Percentiles rank a stretch among this genome's conserved stretches.
Conservation (phyloP, 2,329 filamentous ascomycete genomes). For the Dactylellina drechsleri region DNA sequence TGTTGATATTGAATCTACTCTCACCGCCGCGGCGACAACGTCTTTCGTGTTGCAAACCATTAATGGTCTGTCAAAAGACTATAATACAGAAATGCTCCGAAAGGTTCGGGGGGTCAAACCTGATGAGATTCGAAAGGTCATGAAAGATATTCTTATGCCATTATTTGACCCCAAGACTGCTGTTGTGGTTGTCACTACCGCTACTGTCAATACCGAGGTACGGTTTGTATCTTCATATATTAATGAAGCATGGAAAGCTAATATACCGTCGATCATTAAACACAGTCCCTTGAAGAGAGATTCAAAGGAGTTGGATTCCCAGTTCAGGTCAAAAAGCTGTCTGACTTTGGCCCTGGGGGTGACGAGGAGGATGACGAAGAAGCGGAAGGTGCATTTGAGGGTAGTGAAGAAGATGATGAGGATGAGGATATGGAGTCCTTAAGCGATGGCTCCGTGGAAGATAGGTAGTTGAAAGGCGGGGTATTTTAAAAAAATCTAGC, state of each 20-base stretch:
- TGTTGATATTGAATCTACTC: constrained; percentile 87
- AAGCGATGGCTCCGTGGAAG: constrained; percentile 24
- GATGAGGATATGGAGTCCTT: constrained; percentile 40
- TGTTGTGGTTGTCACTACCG: constrained; percentile 89
- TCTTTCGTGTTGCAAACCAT: constrained; percentile 87
- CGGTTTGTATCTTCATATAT: constrained; percentile 59
- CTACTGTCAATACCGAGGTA: constrained; percentile 84
- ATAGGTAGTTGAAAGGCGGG: constrained; percentile 4
- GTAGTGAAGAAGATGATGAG: constrained; percentile 32
- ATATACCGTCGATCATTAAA: too few relatives aligned
- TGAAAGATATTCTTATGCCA: constrained; percentile 79
- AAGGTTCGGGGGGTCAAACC: constrained; percentile 79
- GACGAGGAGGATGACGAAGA: constrained; percentile 47
- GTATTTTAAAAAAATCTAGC: neutral
- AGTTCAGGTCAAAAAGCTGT: constrained; percentile 75
- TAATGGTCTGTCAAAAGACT: constrained; percentile 77
- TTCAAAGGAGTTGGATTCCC: constrained; percentile 82
- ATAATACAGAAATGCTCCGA: constrained; percentile 78
- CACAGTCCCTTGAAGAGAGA: constrained; percentile 76
- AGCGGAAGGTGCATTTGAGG: constrained; percentile 25
- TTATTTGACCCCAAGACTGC: constrained; percentile 82
- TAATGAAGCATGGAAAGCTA: too few relatives aligned
- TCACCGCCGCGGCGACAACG: constrained; percentile 80
- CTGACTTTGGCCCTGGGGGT: constrained; percentile 30
- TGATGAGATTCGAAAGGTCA: constrained; percentile 78